Base-by-base conservation (phyloP, 2,329 filamentous ascomycete genomes). In the Exserohilum turcica region DNA sequence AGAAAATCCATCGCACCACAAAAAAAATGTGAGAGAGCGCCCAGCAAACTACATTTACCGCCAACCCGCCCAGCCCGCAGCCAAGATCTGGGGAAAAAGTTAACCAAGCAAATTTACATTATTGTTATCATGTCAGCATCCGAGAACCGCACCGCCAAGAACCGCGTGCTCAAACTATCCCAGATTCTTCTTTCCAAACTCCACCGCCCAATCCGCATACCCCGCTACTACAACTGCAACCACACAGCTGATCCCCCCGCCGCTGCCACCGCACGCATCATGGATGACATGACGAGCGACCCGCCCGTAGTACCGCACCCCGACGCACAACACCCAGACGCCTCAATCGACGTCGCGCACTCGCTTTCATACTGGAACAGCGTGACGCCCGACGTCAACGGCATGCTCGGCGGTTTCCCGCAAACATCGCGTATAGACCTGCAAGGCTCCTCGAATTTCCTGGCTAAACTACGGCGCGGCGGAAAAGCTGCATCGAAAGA, bases 361-460 rank as follows among this genome's bases (percentile, higher is more conserved):
- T 77, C 79, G 24, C 66, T 81, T 42, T 64, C 64, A 47, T 83
- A 85, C 74, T 85, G 82, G 82, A 77, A 78, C 56, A 66, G 68
- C 32, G 78, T 82, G 52, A 74, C 79, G 32, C 76, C 82, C 9
- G 80, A 82, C 55, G 80, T 84, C 58, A 82, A 88, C 64, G 90
- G 91, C 67, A 92, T 94, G 87, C 86, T 96, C 1, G 92, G 91
- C 56, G 90, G 82, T 52, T 92, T 74, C 78, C 84, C 84, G 1
- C 81, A 86, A 71, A 82, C 90, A 67, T 88, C 85, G 29, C 82
- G 84, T 56, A 82, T 89, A 54, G 90, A 92, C 71, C 79, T 93
- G 6, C 84, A 86, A 63, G 87, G 87, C 36, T 90, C 86, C 0
- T 81, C 83, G 29, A 86, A 82, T 46, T 91, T 92, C 72, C 74